Conservation (phyloP, 352 stramenopile species). For the Phytophthora sojae region DNA sequence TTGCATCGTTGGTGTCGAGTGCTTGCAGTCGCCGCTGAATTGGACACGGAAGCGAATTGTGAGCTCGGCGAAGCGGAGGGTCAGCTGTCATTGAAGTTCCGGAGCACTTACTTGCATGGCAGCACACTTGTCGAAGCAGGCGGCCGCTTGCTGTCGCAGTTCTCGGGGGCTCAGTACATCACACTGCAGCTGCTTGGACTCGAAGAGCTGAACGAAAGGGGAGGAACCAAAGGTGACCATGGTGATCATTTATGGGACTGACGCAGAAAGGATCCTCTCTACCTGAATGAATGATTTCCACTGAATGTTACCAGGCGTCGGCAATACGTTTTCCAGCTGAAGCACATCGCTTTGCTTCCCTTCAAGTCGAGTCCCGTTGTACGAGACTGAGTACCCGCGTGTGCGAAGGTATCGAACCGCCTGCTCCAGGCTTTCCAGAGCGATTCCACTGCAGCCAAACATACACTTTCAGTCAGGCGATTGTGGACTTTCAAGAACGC, state of each 20-base stretch:
- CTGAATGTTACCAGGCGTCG: conserved; percentile 22
- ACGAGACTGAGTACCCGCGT: conserved; percentile 33
- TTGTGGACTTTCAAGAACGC: background rate
- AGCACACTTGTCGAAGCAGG: conserved; percentile 47
- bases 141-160: conserved; percentile 33
- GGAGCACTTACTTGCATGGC: conserved; percentile 41
- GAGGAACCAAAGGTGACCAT: background rate
- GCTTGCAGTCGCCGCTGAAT: conserved; percentile 34
- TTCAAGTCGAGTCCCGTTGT: conserved; percentile 26
- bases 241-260: background rate
- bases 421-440: conserved; percentile 15
- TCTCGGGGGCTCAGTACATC: conserved; percentile 34
- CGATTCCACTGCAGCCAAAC: conserved; percentile 27
- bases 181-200: conserved; percentile 38
- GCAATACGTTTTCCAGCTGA: conserved; percentile 19
- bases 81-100: background rate
- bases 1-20: conserved; percentile 18
- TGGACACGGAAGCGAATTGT: background rate
- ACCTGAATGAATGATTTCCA: conserved; percentile 39
- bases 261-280: background rate
- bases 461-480: background rate
- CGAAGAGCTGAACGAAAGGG: conserved; percentile 28
- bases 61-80: background rate
- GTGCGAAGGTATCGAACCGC: conserved; percentile 34
- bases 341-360: conserved; percentile 1